Evolutionary conservation across 352 stramenopile species (phyloP).

Genomic region (Phytophthora constricta): DNA sequence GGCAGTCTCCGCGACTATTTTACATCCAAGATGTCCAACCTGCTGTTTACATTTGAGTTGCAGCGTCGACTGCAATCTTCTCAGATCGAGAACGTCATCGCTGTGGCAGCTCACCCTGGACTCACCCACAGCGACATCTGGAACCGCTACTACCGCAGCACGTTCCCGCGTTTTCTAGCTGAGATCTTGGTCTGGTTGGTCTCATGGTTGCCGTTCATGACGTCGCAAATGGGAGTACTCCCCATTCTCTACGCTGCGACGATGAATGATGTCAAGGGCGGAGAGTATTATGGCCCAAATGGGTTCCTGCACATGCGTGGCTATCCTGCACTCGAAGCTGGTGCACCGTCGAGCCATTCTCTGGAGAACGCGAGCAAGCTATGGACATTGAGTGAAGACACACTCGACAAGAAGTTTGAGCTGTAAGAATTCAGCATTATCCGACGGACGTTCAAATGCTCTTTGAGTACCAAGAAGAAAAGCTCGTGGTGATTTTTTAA

Average conservation of each 20-base stretch:
- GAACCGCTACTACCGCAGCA: conserved; percentile 48
- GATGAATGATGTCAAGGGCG: conserved; percentile 41
- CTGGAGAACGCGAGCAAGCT: conserved; percentile 42
- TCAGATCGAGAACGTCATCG: conserved; percentile 47
- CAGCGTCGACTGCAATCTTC: conserved; percentile 44
- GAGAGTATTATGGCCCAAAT: conserved; percentile 62
- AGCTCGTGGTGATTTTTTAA: no score
- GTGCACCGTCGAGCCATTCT: conserved; percentile 46
- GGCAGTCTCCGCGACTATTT: conserved; percentile 52
- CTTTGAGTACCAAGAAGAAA: no score
- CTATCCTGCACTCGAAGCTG: conserved; percentile 51
- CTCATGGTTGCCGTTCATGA: conserved; percentile 54
- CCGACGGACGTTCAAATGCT: no score
- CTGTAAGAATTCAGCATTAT: conserved; percentile 17
- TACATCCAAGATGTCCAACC: conserved; percentile 61
- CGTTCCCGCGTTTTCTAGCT: conserved; percentile 41
- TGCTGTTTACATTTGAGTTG: conserved; percentile 74
- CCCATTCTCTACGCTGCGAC: conserved; percentile 65
- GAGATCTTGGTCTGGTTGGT: conserved; percentile 47
- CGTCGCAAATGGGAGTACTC: conserved; percentile 47
- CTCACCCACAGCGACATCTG: conserved; percentile 62
- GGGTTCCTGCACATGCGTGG: conserved; percentile 49
- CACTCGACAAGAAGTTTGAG: conserved; percentile 40
- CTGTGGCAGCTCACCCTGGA: conserved; percentile 61
- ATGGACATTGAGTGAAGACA: conserved; percentile 61